Evolutionary conservation across 192 early-diverging fungal species (phyloP).

Genomic region (Mortierella alpina): DNA sequence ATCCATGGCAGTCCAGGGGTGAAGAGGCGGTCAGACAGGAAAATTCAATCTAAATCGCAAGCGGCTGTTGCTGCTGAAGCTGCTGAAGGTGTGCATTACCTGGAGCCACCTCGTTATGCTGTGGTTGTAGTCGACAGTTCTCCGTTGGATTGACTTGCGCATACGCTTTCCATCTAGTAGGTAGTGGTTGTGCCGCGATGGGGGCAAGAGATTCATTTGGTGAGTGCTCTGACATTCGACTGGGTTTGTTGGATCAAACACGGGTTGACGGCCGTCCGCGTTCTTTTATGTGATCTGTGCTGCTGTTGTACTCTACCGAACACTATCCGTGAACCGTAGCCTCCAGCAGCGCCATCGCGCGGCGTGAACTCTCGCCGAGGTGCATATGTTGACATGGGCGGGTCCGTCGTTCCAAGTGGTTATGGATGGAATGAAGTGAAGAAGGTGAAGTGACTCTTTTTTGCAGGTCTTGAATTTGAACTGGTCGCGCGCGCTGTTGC

Average conservation of each 20-base stretch:
- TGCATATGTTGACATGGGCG: conserved; percentile 28
- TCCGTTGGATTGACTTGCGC: conserved; percentile 90
- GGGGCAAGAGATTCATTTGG: background rate
- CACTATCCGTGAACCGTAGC: conserved; percentile 45
- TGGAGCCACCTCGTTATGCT: conserved; percentile 81
- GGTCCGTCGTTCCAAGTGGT: conserved; percentile 6
- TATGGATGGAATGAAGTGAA: background rate
- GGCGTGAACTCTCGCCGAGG: conserved; percentile 39
- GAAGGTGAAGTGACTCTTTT: background rate
- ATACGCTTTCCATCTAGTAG: conserved; percentile 80
- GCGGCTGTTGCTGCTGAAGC: no score
- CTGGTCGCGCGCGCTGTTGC: background rate
- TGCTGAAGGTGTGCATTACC: conserved; percentile 62
- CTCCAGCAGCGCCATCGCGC: conserved; percentile 30
- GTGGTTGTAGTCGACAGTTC: conserved; percentile 94
- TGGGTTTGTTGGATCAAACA: background rate
- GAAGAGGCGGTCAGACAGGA: conserved; percentile 10
- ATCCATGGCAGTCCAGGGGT: background rate
- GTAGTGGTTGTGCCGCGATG: background rate
- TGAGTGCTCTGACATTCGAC: background rate
- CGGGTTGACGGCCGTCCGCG: background rate
- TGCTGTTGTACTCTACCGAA: conserved; percentile 41
- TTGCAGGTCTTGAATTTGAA: background rate
- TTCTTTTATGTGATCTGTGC: conserved; percentile 3
- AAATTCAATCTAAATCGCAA: no score